Base-by-base conservation (phyloP, 768 basidiomycete species). In the Tulasnella calospora region DNA sequence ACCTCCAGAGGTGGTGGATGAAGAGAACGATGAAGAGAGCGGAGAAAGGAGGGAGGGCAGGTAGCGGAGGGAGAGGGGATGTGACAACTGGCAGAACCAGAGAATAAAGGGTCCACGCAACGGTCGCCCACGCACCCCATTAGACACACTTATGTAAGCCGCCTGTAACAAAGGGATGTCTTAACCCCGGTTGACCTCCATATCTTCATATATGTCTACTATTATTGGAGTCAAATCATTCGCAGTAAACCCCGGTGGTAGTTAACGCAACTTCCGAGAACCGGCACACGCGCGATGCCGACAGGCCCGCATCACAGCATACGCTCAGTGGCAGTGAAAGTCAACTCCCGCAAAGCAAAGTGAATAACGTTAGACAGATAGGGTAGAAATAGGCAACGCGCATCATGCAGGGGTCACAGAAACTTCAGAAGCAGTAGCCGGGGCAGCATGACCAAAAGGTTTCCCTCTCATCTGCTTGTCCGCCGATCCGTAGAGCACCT, bases 401-500 rank as follows among this genome's bases (percentile, higher is more conserved):
- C 55, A 30, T 33, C n/a, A 27, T 27, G 27, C n/a, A 67, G 61
- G 27, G 13, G 33, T 67, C 23, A 30, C 61, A 67, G 61, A 67
- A 67, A 67, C 61, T n/a, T 67, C 61, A 33, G 61, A 67, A 67
- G 61, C 71, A 44, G 41, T 44, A 44, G 41, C 41, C 9, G 12
- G 41, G 41, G 41, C 41, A n/a, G 12, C 36, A 72, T 21, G 38
- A 38, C 33, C 44, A 15, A 36, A 41, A 72, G 71, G 71, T 72
- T 72, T 72, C 23, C 71, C 71, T 72, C 44, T 72, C 71, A 40
- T 46, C 71, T 38, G 71, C 21, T 72, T 46, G 35, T 38, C 71
- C 6, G 71, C 41, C 71, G 71, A 72, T 40, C 78, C 78, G 47
- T 73, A 78, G 19, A 78, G 38, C 71, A 78, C 78, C 36, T 78